Base-by-base conservation (phyloP, 2,329 filamentous ascomycete species). In the Graphilbum fragrans region DNA sequence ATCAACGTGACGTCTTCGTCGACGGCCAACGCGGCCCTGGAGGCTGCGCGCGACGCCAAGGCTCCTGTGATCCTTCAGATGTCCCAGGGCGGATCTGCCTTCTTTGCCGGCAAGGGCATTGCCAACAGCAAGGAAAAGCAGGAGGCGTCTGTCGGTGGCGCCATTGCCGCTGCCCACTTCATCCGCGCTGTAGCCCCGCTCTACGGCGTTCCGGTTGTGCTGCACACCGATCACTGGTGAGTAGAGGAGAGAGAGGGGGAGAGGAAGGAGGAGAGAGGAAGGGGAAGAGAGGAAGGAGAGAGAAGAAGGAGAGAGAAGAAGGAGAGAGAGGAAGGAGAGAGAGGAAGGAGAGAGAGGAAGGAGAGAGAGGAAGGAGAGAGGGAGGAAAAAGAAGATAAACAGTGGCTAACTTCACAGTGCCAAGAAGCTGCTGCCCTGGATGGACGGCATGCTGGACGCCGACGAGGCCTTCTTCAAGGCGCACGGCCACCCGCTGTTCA, bases 341-440 rank as follows among this genome's bases (percentile, higher is more conserved):
- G 12, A 12, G 12, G 25, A 12, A 27, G 25, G 12, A 12, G 25
- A 27, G 25, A 27, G 25, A 21, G 27, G n/a, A 27, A 27, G 25
- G 25, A 27, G 25, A 27, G 25, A 12, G 12, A 12, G 12, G 25
- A 12, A 27, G 25, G 12, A 12, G 25, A 27, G 25, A 27, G 25
- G 36, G 27, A 17, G 27, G 7, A 25, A 5, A 22, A 7, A 25
- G 21, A 16, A 38, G 23, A 9, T 11, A 23, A 11, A 38, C 21
- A 38, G 16, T 23, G 12, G 14, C 14, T 27, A 27, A 27, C 25
- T 8, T 8, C 7, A 27, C 25, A 50, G 90, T 69, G 90, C 92
- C 61, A 96, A 96, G 84, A 96, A 96, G 81, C 86, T 96, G 45
- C 80, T 96, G 44, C 92, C 92, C 48, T 96, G 90, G 90, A 72